Conservation (phyloP, 2,329 filamentous ascomycete genomes). For the Pseudonectria foliicola region DNA sequence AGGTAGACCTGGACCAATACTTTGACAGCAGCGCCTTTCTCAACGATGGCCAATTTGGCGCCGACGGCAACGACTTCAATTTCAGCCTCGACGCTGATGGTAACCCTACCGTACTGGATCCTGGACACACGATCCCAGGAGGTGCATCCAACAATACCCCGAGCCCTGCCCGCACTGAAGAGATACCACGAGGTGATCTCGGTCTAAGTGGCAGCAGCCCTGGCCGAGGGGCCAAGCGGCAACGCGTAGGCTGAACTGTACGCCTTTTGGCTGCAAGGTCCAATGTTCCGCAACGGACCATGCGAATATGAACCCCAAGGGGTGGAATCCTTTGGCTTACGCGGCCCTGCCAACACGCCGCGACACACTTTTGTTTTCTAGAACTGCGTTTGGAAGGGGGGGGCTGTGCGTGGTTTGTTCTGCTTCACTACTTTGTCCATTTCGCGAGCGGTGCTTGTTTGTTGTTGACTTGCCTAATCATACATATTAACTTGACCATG, state of each 20-base stretch:
- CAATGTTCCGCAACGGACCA: too few species aligned
- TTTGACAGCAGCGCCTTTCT: constrained; percentile 38
- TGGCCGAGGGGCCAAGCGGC: constrained; percentile 29
- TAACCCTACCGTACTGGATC: constrained; percentile 7
- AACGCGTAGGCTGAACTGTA: constrained; percentile 29
- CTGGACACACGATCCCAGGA: constrained; percentile 7
- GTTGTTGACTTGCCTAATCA: too few species aligned
- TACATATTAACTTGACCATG: too few species aligned
- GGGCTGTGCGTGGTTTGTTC: too few species aligned
- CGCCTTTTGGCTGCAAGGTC: not conserved
- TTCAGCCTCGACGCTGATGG: constrained; percentile 39
- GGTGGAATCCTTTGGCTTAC: too few species aligned
- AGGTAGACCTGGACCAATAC: constrained; percentile 45
- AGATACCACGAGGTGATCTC: constrained; percentile 40
- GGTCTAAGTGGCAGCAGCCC: constrained; percentile 19
- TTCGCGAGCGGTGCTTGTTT: too few species aligned
- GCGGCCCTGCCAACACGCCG: too few species aligned
- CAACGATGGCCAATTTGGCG: constrained; percentile 31
- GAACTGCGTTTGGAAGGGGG: too few species aligned
- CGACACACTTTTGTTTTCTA: too few species aligned
- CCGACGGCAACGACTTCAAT: constrained; percentile 43
- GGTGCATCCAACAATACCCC: constrained; percentile 30
- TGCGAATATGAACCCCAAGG: too few species aligned
- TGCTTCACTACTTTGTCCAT: too few species aligned
- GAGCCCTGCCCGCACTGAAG: constrained; percentile 43